Evolutionary conservation across 2,329 filamentous ascomycete species (phyloP).

Genomic region (Teratosphaeria nubilosa): DNA sequence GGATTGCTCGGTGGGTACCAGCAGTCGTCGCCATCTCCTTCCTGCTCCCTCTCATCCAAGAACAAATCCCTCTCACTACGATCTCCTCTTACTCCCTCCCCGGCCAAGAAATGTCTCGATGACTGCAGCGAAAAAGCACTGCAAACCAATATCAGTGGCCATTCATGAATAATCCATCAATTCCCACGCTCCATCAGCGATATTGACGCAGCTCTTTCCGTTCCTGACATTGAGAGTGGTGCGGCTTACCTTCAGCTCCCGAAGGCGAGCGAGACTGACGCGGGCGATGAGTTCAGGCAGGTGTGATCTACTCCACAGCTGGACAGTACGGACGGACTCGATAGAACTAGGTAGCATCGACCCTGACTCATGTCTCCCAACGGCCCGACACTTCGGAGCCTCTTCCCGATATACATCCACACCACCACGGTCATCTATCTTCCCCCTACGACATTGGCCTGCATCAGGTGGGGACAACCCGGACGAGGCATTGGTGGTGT

Average conservation of each 20-base stretch:
- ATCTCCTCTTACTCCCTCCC: not conserved
- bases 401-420: not conserved
- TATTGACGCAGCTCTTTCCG: not conserved
- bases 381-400: not conserved
- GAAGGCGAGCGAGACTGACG: not conserved
- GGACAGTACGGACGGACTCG: not conserved
- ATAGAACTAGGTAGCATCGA: not conserved
- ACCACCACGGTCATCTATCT: not conserved
- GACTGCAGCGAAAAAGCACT: not conserved
- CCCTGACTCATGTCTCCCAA: not conserved
- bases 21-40: not conserved
- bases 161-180: not conserved
- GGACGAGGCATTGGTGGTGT: not conserved
- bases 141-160: not conserved
- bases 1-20: not conserved
- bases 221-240: not conserved
- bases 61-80: too few relatives aligned
- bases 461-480: too few relatives aligned
- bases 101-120: not conserved
- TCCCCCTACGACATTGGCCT: not conserved
- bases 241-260: not conserved
- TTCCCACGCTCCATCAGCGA: not conserved
- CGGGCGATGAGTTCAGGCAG: not conserved
- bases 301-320: not conserved
- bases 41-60: not conserved